A percentile compares a stretch with the other conserved stretches of the same genome.
Evolutionary conservation across 2,329 filamentous ascomycete genomes (phyloP).

Genomic region (Cordyceps militaris): DNA sequence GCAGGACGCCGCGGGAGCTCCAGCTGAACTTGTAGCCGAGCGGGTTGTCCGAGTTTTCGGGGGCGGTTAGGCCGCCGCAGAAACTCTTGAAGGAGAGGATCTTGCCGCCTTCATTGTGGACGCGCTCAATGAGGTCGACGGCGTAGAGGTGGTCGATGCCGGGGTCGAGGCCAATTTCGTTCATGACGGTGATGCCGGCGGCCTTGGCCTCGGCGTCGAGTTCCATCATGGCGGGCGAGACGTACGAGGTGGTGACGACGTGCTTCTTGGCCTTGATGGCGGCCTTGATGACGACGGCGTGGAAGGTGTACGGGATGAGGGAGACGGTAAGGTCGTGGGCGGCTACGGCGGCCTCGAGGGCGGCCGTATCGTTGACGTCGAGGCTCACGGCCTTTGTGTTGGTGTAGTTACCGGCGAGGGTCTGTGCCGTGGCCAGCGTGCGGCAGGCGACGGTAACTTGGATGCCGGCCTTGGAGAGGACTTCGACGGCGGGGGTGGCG

Average conservation of each 20-base stretch:
- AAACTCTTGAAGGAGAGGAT: conserved; percentile 74
- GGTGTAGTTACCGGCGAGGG: conserved; percentile 64
- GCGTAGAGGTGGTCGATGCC: conserved; percentile 68
- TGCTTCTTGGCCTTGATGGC: conserved; percentile 92
- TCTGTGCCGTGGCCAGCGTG: conserved; percentile 69
- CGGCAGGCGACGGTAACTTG: conserved; percentile 54
- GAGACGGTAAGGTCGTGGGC: conserved; percentile 74
- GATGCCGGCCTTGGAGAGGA: conserved; percentile 12
- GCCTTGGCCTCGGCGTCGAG: conserved; percentile 77
- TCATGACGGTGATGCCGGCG: conserved; percentile 94
- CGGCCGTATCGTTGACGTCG: conserved; percentile 69
- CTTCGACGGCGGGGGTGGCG: conserved; percentile 11
- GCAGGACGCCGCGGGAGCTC: conserved; percentile 63
- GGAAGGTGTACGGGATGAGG: conserved; percentile 88
- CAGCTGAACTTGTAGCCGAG: conserved; percentile 67
- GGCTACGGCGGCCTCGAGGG: conserved; percentile 72
- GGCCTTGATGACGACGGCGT: conserved; percentile 83
- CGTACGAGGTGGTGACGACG: conserved; percentile 91
- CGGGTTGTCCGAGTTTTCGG: conserved; percentile 75
- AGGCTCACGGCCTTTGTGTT: conserved; percentile 72
- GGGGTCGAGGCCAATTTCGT: conserved; percentile 70
- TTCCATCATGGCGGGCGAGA: conserved; percentile 87
- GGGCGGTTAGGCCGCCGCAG: conserved; percentile 72
- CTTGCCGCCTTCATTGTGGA: conserved; percentile 83
- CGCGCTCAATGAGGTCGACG: conserved; percentile 78